Percentiles rank a stretch among this genome's conserved stretches.
These are phyloP conservation scores for Trichoderma aggressivum DNA, from an alignment of 2,329 filamentous ascomycete genomes.

Conservation along the genomic window DNA sequence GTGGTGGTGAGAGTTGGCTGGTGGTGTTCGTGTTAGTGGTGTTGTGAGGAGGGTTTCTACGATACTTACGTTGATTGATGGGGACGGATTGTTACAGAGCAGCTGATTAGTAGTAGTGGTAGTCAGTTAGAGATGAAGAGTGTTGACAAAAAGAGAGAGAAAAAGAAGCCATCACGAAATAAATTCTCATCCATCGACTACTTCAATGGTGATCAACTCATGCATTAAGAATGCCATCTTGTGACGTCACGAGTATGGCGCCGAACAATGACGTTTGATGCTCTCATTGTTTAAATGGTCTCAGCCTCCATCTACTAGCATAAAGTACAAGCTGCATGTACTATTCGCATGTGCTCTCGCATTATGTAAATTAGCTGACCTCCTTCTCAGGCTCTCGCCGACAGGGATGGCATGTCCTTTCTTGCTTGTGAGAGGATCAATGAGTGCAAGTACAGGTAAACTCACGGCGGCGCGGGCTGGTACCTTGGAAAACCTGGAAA, in stretches of 20 bases:
- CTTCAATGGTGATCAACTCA: not conserved
- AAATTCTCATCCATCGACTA: not conserved
- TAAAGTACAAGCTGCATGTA: not conserved
- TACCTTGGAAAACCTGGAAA: not conserved
- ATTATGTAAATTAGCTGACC: conserved; percentile 1
- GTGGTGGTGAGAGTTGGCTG: not conserved
- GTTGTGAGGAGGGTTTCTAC: not conserved
- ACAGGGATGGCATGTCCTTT: not conserved
- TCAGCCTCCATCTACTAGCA: not conserved
- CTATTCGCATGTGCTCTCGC: not conserved
- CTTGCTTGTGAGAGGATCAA: not conserved
- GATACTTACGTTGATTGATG: not conserved
- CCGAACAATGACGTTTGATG: not conserved
- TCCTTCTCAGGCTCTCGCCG: not conserved
- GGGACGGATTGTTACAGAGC: not conserved
- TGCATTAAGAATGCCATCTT: not conserved
- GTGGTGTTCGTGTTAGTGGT: not conserved
- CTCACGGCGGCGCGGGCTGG: not conserved
- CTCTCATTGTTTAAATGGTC: not conserved
- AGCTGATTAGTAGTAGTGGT: not conserved
- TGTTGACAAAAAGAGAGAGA: not conserved
- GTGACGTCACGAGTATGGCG: not conserved
- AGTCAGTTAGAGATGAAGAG: not conserved
- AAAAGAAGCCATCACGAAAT: conserved; percentile 1
- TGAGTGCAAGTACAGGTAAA: not conserved